A percentile compares a stretch with the other conserved stretches of the same genome.
These are phyloP conservation scores for Salvia hispanica DNA, from an alignment of 257 asterid species.

Conservation along the genomic window DNA sequence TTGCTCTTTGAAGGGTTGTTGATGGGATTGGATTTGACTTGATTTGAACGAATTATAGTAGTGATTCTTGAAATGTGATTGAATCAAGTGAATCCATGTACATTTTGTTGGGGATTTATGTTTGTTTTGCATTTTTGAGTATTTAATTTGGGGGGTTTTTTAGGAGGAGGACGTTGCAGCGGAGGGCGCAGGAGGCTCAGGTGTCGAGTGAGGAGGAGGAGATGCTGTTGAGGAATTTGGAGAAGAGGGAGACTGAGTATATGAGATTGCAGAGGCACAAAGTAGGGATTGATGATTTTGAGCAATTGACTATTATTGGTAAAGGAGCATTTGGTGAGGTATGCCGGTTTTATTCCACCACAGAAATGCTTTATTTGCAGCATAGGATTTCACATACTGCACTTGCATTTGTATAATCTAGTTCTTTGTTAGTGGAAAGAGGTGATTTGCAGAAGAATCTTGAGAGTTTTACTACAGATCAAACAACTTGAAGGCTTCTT, in stretches of 20 bases:
- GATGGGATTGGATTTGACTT: slow-evolving; percentile 22
- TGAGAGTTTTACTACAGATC: neutral
- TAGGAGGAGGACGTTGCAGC: slow-evolving; percentile 91
- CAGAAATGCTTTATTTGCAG: neutral
- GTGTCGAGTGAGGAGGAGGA: slow-evolving; percentile 88
- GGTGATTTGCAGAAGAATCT: neutral
- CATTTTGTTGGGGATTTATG: neutral
- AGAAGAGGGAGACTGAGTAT: slow-evolving; percentile 84
- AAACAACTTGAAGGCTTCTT: neutral
- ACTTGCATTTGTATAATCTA: slow-evolving; percentile 6
- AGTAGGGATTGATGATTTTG: slow-evolving; percentile 96
- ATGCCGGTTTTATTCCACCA: neutral
- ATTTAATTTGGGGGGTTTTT: neutral
- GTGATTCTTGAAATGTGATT: slow-evolving; percentile 12
- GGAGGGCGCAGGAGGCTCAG: slow-evolving; percentile 80
- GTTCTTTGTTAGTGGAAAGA: neutral
- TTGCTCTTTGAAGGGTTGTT: neutral
- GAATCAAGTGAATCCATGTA: slow-evolving; percentile 10
- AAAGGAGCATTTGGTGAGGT: slow-evolving; percentile 98
- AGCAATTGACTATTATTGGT: slow-evolving; percentile 84
- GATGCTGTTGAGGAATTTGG: slow-evolving; percentile 86
- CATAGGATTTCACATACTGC: neutral
- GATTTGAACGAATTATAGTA: neutral
- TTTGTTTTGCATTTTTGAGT: neutral
- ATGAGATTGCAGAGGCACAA: slow-evolving; percentile 99